phyloP scores from a whole-genome alignment of 371 early-diverging fungal species.

The Rhizomucor pusillus region DNA sequence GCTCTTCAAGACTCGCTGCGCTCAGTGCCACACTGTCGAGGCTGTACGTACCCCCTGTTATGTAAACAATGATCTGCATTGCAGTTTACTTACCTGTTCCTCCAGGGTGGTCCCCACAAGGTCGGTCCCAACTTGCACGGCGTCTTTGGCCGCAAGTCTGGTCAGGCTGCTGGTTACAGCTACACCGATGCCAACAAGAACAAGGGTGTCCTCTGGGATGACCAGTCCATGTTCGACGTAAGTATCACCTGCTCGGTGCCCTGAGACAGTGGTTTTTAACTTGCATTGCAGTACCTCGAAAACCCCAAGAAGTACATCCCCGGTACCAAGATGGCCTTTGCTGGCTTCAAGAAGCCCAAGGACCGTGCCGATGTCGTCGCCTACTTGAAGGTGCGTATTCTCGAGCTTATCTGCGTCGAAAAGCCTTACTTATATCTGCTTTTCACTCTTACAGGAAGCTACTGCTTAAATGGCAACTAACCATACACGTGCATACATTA shows the following conservation, averaged over 20 bases:
- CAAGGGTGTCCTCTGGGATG: conserved; percentile 84
- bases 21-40: conserved; percentile 97
- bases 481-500: background rate
- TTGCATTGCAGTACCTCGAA: conserved; percentile 65
- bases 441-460: background rate
- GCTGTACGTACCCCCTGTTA: conserved; percentile 47
- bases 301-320: conserved; percentile 98
- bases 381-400: conserved; percentile 76
- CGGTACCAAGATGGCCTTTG: conserved; percentile 98
- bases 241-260: background rate
- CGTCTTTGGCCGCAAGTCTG: conserved; percentile 88
- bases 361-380: conserved; percentile 88
- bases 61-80: background rate
- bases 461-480: background rate
- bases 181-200: conserved; percentile 95
- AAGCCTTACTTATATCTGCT: background rate
- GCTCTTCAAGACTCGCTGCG: conserved; percentile 99
- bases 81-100: background rate
- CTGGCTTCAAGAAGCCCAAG: conserved; percentile 97
- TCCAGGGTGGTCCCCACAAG: conserved; percentile 84
- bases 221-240: conserved; percentile 78
- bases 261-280: background rate
- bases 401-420: background rate
- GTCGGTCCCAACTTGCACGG: conserved; percentile 97
- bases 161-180: conserved; percentile 81